These are phyloP conservation scores for Aspergillus awamori DNA, from an alignment of 2,329 filamentous ascomycete species.

Conservation along the genomic window DNA sequence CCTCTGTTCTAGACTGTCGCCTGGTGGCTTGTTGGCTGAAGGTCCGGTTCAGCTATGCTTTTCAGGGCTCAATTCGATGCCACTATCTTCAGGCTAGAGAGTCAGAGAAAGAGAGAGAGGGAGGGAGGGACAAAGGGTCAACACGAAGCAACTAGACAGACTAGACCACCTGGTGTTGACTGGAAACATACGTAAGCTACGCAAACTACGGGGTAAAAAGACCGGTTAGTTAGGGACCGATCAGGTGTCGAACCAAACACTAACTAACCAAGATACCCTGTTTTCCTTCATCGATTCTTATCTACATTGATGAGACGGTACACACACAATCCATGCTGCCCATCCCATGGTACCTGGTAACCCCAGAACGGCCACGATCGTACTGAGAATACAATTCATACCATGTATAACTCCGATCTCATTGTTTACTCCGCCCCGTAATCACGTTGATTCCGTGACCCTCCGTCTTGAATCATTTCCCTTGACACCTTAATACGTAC, in stretches of 20 bases:
- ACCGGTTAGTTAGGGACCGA: not conserved
- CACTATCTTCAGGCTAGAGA: not conserved
- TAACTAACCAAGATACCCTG: too few species aligned
- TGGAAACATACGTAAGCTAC: not conserved
- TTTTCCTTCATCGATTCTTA: too few species aligned
- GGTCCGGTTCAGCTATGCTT: not conserved
- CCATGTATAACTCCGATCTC: too few species aligned
- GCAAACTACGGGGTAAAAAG: conserved; percentile 4
- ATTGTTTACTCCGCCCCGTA: too few species aligned
- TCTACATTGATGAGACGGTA: too few species aligned
- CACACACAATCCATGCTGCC: too few species aligned
- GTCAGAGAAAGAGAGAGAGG: not conserved
- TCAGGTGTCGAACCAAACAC: not conserved
- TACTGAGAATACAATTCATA: too few species aligned
- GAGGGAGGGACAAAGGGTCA: not conserved
- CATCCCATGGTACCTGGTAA: too few species aligned
- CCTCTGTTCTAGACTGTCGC: not conserved
- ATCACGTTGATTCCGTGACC: too few species aligned
- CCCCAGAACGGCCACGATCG: too few species aligned
- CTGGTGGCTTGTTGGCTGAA: not conserved
- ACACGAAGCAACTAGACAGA: not conserved
- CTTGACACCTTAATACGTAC: conserved; percentile 14
- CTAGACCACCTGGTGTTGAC: not conserved
- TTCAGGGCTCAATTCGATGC: conserved; percentile 1
- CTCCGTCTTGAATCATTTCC: not conserved